phyloP scores from a whole-genome alignment of 2,329 filamentous ascomycete genomes.

The Reticulascus tulasneorum region DNA sequence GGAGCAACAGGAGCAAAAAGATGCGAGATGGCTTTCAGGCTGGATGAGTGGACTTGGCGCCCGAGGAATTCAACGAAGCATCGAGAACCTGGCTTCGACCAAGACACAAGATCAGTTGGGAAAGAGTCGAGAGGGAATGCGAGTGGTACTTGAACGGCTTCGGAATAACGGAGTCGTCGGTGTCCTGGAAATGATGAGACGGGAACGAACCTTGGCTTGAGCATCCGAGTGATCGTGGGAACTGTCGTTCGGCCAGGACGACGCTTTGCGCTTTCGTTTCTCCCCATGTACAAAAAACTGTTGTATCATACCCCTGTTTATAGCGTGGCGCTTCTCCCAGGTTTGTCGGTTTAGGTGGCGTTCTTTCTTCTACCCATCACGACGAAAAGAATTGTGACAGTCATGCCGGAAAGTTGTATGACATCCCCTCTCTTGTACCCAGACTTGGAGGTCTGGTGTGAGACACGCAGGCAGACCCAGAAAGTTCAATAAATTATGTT shows the following conservation, averaged over 20 bases:
- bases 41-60: slow-evolving; percentile 59
- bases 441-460: no score
- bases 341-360: slow-evolving; percentile 6
- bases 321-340: slow-evolving; percentile 30
- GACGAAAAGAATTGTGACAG: slow-evolving; percentile 8
- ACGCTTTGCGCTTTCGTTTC: slow-evolving; percentile 1
- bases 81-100: slow-evolving; percentile 73
- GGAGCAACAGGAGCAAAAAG: slow-evolving; percentile 32
- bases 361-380: slow-evolving; percentile 5
- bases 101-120: slow-evolving; percentile 74
- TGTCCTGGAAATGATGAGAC: slow-evolving; percentile 52
- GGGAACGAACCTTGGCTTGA: slow-evolving; percentile 27
- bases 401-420: slow-evolving; percentile 21
- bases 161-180: slow-evolving; percentile 55
- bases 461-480: no score
- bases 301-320: slow-evolving; percentile 14
- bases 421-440: slow-evolving; percentile 39
- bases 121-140: slow-evolving; percentile 81
- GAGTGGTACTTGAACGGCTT: slow-evolving; percentile 69
- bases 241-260: slow-evolving; percentile 4
- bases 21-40: slow-evolving; percentile 48
- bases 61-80: slow-evolving; percentile 70
- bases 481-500: no score
- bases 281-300: slow-evolving; percentile 1
- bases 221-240: not conserved